A percentile compares a stretch with the other conserved stretches of the same genome.
Evolutionary conservation across 495 filamentous ascomycete genomes (phyloP).

Genomic region (Cudoniella acicularis): DNA sequence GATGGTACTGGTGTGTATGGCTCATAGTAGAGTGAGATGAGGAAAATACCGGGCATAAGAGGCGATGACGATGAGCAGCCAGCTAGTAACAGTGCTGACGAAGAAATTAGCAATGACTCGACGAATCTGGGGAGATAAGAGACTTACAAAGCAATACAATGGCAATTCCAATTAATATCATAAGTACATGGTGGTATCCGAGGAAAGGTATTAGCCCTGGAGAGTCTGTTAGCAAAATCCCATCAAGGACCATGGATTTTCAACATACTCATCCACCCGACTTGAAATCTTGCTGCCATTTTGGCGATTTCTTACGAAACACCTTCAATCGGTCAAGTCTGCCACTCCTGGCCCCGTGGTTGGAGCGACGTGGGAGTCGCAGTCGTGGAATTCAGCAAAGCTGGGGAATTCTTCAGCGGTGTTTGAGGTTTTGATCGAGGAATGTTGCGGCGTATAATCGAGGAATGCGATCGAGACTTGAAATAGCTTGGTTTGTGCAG

Average conservation of each 20-base stretch:
- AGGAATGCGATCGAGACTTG: slow-evolving; percentile 11
- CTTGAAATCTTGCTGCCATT: slow-evolving; percentile 26
- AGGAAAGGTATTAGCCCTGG: slow-evolving; percentile 88
- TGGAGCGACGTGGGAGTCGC: slow-evolving; percentile 30
- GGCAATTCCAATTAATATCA: slow-evolving; percentile 91
- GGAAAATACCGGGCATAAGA: slow-evolving; percentile 73
- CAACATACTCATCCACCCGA: slow-evolving; percentile 26
- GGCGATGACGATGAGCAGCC: slow-evolving; percentile 76
- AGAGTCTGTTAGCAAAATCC: slow-evolving; percentile 17
- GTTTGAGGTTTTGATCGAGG: slow-evolving; percentile 11
- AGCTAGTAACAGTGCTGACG: slow-evolving; percentile 67
- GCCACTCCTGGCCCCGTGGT: slow-evolving; percentile 27
- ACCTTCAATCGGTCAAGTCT: slow-evolving; percentile 16
- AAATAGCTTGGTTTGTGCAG: background rate
- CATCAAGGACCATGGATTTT: background rate
- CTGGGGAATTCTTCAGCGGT: slow-evolving; percentile 4
- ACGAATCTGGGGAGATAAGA: background rate
- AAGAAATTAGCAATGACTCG: slow-evolving; percentile 5
- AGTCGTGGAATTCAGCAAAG: slow-evolving; percentile 27
- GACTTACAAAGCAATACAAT: slow-evolving; percentile 93
- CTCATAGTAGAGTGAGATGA: slow-evolving; percentile 73
- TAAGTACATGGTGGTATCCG: slow-evolving; percentile 97
- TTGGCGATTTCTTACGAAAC: slow-evolving; percentile 15
- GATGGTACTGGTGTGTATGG: slow-evolving; percentile 60
- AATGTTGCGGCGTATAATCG: slow-evolving; percentile 13